These are phyloP conservation scores for Lablab purpureus DNA, from an alignment of 306 rosid genomes.

Conservation along the genomic window DNA sequence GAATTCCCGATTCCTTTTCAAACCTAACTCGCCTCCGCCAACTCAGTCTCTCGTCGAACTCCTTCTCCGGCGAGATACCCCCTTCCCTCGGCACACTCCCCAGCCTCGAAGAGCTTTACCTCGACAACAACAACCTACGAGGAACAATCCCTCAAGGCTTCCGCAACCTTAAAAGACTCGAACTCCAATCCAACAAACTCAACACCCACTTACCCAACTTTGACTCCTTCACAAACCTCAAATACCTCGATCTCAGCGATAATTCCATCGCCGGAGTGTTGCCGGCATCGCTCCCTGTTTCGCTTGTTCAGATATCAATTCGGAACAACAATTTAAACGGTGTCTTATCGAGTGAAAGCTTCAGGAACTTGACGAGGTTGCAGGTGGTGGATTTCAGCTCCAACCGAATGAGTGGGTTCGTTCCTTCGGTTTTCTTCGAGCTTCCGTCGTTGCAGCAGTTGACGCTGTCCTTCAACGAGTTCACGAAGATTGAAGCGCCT, in stretches of 20 bases:
- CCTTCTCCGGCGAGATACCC: conserved; percentile 72
- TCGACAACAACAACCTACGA: conserved; percentile 68
- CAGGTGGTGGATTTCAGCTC: conserved; percentile 77
- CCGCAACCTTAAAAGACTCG: conserved; percentile 61
- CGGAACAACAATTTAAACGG: conserved; percentile 75
- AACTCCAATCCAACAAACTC: conserved; percentile 72
- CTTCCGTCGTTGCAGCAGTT: conserved; percentile 79
- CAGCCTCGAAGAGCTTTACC: conserved; percentile 70
- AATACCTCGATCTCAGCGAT: conserved; percentile 64
- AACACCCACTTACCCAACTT: conserved; percentile 58
- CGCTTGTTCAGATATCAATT: conserved; percentile 67
- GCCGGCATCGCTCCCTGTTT: conserved; percentile 59
- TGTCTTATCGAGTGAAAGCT: conserved; percentile 36
- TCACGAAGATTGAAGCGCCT: conserved; percentile 53
- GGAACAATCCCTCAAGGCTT: conserved; percentile 65
- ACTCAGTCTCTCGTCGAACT: conserved; percentile 71
- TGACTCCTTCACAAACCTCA: conserved; percentile 53
- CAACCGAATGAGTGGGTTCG: conserved; percentile 61
- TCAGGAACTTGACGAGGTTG: conserved; percentile 48
- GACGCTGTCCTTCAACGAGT: conserved; percentile 70
- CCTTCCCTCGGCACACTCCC: conserved; percentile 59
- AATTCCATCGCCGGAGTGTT: conserved; percentile 59
- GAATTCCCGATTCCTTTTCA: conserved; percentile 61
- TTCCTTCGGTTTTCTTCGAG: conserved; percentile 61
- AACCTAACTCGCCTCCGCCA: conserved; percentile 69